Evolutionary conservation across 2,329 filamentous ascomycete genomes (phyloP).

Genomic region (Xylariomycetidae sp.): DNA sequence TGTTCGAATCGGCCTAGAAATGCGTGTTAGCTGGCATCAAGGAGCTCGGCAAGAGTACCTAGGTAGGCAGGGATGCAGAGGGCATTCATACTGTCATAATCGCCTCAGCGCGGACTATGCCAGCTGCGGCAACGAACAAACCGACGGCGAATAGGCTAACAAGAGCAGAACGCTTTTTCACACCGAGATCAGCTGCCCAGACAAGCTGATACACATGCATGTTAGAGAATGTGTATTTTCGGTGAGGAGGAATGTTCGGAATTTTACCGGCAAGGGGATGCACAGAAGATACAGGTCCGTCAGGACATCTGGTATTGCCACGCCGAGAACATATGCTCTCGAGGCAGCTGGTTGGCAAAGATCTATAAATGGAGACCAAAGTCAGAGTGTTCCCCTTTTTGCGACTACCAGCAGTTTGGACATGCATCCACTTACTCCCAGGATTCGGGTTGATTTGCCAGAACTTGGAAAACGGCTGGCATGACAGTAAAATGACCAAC

Average conservation of each 20-base stretch:
- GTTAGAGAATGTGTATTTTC: background rate
- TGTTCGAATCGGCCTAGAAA: slow-evolving; percentile 13
- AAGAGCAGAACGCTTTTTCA: slow-evolving; percentile 34
- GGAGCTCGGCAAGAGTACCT: background rate
- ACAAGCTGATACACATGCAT: slow-evolving; percentile 30
- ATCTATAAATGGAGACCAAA: slow-evolving; percentile 17
- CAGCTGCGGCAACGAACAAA: slow-evolving; percentile 43
- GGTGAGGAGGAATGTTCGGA: background rate
- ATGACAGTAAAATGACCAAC: slow-evolving; percentile 40
- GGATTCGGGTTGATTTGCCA: slow-evolving; percentile 47
- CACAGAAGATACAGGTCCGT: slow-evolving; percentile 44
- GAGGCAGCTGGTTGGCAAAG: slow-evolving; percentile 39
- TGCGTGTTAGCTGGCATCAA: background rate
- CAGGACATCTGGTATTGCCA: slow-evolving; percentile 36
- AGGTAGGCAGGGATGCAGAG: background rate
- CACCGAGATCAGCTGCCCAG: slow-evolving; percentile 38
- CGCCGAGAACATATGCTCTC: slow-evolving; percentile 36
- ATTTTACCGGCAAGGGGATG: slow-evolving; percentile 38
- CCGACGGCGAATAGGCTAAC: slow-evolving; percentile 43
- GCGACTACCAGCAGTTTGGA: slow-evolving; percentile 1
- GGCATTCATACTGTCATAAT: slow-evolving; percentile 30
- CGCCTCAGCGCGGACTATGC: slow-evolving; percentile 41
- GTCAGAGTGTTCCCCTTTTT: slow-evolving; percentile 4
- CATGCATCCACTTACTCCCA: slow-evolving; percentile 31
- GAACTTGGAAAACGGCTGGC: slow-evolving; percentile 39